Conservation (phyloP, 768 basidiomycete species). For the Hygrophorus pudorinus region DNA sequence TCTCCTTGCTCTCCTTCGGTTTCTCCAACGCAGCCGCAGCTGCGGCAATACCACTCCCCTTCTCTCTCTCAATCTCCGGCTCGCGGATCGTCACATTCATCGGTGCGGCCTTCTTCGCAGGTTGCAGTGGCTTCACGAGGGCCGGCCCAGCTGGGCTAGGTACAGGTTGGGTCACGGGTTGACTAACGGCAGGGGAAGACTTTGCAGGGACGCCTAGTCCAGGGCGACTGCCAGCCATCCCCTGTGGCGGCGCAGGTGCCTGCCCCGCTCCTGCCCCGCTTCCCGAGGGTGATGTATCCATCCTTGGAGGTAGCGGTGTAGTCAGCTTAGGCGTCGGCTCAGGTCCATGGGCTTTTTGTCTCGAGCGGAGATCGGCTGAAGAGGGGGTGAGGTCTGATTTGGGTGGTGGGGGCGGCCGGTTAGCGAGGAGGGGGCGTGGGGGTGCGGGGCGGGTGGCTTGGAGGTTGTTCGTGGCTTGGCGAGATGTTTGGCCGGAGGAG, state of each 20-base stretch:
- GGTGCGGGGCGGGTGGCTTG: conserved; percentile 61
- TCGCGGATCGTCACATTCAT: conserved; percentile 39
- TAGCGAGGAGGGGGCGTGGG: conserved; percentile 52
- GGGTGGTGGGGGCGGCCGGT: conserved; percentile 44
- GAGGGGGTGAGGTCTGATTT: conserved; percentile 44
- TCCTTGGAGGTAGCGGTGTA: conserved; percentile 19
- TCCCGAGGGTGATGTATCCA: conserved; percentile 32
- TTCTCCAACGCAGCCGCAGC: conserved; percentile 70
- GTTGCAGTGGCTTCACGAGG: conserved; percentile 67
- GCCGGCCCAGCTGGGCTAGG: conserved; percentile 44
- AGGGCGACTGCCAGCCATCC: conserved; percentile 29
- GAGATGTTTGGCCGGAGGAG: conserved; percentile 3
- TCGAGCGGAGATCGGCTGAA: conserved; percentile 54
- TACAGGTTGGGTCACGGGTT: conserved; percentile 35
- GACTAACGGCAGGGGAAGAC: conserved; percentile 35
- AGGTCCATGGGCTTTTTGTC: conserved; percentile 51
- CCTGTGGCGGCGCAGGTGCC: conserved; percentile 18
- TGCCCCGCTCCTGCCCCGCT: conserved; percentile 20
- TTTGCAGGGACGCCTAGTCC: conserved; percentile 28
- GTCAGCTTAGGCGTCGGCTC: conserved; percentile 17
- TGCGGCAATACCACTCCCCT: conserved; percentile 38
- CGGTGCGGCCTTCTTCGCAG: conserved; percentile 45
- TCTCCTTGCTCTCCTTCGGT: conserved; percentile 76
- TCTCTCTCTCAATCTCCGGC: conserved; percentile 35
- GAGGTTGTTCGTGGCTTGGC: conserved; percentile 15